Percentiles rank a stretch among this genome's conserved stretches.
Conservation (phyloP, 495 filamentous ascomycete genomes). For the Neurospora sp. region DNA sequence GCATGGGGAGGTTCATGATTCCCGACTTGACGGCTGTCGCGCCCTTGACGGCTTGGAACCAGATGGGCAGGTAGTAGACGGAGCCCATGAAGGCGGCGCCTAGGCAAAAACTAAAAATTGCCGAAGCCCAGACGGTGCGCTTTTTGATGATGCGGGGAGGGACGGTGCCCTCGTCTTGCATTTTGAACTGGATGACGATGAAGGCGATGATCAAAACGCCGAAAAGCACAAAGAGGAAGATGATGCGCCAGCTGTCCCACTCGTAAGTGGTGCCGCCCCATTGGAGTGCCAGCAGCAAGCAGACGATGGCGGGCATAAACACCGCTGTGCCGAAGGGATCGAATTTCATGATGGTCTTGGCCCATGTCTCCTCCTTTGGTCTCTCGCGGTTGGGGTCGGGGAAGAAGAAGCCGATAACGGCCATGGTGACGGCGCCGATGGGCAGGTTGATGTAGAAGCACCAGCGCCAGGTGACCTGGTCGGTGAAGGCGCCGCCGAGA, state of each 20-base stretch:
- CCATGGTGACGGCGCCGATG: constrained; percentile 53
- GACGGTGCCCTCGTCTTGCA: constrained; percentile 59
- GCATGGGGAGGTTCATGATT: constrained; percentile 65
- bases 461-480: constrained; percentile 63
- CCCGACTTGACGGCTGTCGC: constrained; percentile 59
- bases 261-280: constrained; percentile 69
- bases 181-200: constrained; percentile 47
- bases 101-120: constrained; percentile 44
- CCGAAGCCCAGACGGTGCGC: constrained; percentile 51
- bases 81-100: constrained; percentile 60
- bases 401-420: constrained; percentile 51
- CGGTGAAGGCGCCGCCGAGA: constrained; percentile 49
- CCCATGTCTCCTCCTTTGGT: constrained; percentile 24
- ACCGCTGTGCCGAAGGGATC: constrained; percentile 57
- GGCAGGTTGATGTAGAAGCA: constrained; percentile 77
- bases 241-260: constrained; percentile 58
- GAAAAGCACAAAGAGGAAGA: constrained; percentile 61
- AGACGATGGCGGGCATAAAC: constrained; percentile 65
- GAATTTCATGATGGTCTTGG: constrained; percentile 45
- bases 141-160: constrained; percentile 60
- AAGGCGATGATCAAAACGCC: constrained; percentile 57
- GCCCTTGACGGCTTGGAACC: constrained; percentile 79
- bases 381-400: constrained; percentile 33
- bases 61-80: constrained; percentile 69
- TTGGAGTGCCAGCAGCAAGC: constrained; percentile 67